Conservation (phyloP, 495 filamentous ascomycete species). For the Penicillium angulare region DNA sequence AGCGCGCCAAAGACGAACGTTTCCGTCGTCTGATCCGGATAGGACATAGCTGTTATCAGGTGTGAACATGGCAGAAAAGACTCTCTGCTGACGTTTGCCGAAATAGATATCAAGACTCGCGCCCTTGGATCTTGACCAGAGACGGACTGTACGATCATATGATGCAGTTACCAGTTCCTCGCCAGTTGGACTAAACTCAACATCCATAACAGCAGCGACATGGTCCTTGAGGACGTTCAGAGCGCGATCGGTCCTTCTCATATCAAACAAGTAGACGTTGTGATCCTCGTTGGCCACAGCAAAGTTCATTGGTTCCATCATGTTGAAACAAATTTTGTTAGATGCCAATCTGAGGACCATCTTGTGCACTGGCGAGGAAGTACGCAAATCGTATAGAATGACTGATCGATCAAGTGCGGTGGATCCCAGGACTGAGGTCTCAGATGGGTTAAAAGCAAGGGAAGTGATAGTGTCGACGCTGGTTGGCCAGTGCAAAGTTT, state of each 20-base stretch:
- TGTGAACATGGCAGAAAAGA: constrained; percentile 83
- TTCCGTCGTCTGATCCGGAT: constrained; percentile 88
- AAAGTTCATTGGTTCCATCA: constrained; percentile 93
- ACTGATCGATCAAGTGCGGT: constrained; percentile 81
- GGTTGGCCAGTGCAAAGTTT: constrained; percentile 83
- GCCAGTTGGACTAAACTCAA: constrained; percentile 92
- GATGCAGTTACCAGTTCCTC: constrained; percentile 89
- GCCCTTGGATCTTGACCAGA: constrained; percentile 75
- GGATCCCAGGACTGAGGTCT: constrained; percentile 86
- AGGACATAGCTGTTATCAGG: constrained; percentile 87
- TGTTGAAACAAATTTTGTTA: constrained; percentile 91
- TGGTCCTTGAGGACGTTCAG: constrained; percentile 94
- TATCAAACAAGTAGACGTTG: constrained; percentile 82
- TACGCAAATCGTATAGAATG: constrained; percentile 87
- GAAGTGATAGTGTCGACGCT: constrained; percentile 88
- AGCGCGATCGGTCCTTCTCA: constrained; percentile 78
- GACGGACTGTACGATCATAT: constrained; percentile 77
- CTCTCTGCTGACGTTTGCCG: constrained; percentile 94
- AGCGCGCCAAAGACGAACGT: constrained; percentile 87
- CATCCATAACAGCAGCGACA: constrained; percentile 94
- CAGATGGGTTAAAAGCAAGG: constrained; percentile 87
- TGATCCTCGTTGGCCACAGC: constrained; percentile 79
- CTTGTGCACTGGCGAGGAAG: constrained; percentile 76
- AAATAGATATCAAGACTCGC: constrained; percentile 75
- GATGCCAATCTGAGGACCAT: constrained; percentile 74